These are phyloP conservation scores for Paraglomus brasilianum DNA, from an alignment of 192 early-diverging fungal species.

Conservation along the genomic window DNA sequence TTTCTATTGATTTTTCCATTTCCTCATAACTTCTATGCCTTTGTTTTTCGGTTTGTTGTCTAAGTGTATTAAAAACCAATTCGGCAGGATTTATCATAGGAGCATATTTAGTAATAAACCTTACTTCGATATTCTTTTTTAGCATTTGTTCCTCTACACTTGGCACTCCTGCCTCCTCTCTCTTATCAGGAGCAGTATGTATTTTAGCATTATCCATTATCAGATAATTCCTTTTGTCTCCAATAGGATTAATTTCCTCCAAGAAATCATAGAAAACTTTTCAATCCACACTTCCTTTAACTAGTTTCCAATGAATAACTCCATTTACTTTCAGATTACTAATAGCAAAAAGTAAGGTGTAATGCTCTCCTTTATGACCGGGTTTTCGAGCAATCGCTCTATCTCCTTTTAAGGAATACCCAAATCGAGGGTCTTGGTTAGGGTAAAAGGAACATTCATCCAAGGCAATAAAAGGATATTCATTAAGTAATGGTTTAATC, in stretches of 20 bases:
- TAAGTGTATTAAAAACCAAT: not conserved
- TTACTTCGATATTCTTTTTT: conserved; percentile 1
- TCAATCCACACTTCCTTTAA: not conserved
- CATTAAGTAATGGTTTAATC: not conserved
- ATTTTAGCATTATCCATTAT: conserved; percentile 1
- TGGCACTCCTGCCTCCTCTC: not conserved
- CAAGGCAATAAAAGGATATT: not conserved
- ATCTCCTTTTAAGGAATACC: not conserved
- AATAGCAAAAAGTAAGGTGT: conserved; percentile 8
- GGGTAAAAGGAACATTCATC: conserved; percentile 5
- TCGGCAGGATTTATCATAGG: conserved; percentile 4
- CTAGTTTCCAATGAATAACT: conserved; percentile 6
- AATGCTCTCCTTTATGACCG: not conserved
- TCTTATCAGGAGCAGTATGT: not conserved
- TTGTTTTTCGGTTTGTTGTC: not conserved
- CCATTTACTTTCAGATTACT: not conserved
- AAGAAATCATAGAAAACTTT: conserved; percentile 13
- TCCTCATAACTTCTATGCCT: not conserved
- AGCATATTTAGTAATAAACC: not conserved
- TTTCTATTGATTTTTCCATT: not conserved
- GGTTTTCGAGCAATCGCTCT: not conserved
- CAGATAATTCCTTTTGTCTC: not conserved
- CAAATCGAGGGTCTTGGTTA: not conserved
- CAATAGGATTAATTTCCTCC: not conserved
- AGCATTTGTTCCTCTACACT: not conserved